phyloP scores from a whole-genome alignment of 768 basidiomycete genomes.

The Cystobasidiopsis lactophilus region DNA sequence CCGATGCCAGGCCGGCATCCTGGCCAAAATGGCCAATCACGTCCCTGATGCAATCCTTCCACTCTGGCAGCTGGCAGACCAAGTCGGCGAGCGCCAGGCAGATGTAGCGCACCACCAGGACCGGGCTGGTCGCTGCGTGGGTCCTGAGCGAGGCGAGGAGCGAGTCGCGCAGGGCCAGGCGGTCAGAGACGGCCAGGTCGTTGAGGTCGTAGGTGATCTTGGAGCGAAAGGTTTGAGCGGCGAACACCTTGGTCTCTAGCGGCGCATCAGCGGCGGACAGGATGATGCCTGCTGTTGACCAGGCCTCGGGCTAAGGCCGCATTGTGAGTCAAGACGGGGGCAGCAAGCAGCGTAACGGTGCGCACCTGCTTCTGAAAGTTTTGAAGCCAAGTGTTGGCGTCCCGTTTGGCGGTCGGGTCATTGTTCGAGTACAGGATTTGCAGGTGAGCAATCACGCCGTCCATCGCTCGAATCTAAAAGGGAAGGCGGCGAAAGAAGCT shows the following conservation, averaged over 20 bases:
- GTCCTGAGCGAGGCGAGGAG: slow-evolving; percentile 48
- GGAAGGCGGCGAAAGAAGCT: too few species aligned
- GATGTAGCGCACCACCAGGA: slow-evolving; percentile 67
- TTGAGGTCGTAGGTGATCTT: slow-evolving; percentile 95
- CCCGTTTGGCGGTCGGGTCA: slow-evolving; percentile 58
- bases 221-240: slow-evolving; percentile 82
- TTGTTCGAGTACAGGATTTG: slow-evolving; percentile 29
- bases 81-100: slow-evolving; percentile 76
- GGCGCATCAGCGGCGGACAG: slow-evolving; percentile 60
- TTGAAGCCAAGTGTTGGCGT: slow-evolving; percentile 84
- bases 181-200: slow-evolving; percentile 53
- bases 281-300: slow-evolving; percentile 82
- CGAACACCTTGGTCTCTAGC: slow-evolving; percentile 64
- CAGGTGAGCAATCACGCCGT: background rate
- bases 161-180: slow-evolving; percentile 65
- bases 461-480: background rate
- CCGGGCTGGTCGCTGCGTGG: slow-evolving; percentile 38
- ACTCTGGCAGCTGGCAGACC: slow-evolving; percentile 58
- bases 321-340: background rate
- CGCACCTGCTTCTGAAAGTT: slow-evolving; percentile 99
- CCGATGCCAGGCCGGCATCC: slow-evolving; percentile 60
- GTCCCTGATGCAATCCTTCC: slow-evolving; percentile 55
- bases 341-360: slow-evolving; percentile 26
- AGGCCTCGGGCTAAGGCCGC: slow-evolving; percentile 61
- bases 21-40: slow-evolving; percentile 70